These are phyloP conservation scores for Penicillium corylophilum DNA, from an alignment of 2,329 filamentous ascomycete genomes.

Conservation along the genomic window DNA sequence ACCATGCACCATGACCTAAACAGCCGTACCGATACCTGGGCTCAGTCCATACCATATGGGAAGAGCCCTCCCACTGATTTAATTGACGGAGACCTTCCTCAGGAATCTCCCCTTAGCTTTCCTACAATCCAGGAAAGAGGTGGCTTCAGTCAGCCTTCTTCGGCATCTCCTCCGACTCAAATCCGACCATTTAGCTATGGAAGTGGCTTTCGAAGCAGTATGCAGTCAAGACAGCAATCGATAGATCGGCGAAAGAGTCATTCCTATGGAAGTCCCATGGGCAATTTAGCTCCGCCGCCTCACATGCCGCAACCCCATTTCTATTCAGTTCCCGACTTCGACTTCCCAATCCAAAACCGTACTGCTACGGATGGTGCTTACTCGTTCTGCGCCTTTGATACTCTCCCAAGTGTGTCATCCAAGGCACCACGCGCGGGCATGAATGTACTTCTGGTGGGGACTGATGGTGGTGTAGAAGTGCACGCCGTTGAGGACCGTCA, in stretches of 20 bases:
- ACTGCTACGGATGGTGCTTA: constrained; percentile 54
- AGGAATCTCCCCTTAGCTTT: constrained; percentile 42
- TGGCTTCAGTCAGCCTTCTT: constrained; percentile 44
- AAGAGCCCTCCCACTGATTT: constrained; percentile 45
- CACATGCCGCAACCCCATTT: constrained; percentile 76
- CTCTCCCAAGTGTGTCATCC: constrained; percentile 52
- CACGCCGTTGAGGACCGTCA: constrained; percentile 71
- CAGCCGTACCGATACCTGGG: constrained; percentile 45
- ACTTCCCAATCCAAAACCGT: constrained; percentile 43
- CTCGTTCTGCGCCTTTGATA: constrained; percentile 80
- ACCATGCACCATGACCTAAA: constrained; percentile 35
- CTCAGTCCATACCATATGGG: constrained; percentile 45
- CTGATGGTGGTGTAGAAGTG: constrained; percentile 76
- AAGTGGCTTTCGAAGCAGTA: constrained; percentile 38
- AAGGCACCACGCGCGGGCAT: constrained; percentile 39
- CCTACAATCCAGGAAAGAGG: constrained; percentile 39
- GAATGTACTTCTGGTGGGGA: constrained; percentile 76
- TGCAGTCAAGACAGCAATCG: constrained; percentile 38
- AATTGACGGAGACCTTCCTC: constrained; percentile 34
- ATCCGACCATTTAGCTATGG: constrained; percentile 46
- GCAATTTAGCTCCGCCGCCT: constrained; percentile 56
- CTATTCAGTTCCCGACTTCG: constrained; percentile 71
- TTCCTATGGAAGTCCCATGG: constrained; percentile 37
- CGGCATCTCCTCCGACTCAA: constrained; percentile 43
- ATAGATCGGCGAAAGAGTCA: constrained; percentile 40